Evolutionary conservation across 2,329 filamentous ascomycete species (phyloP), one percentile per base, ranked within the genome.

Genomic region (Bipolaris zeicola): DNA sequence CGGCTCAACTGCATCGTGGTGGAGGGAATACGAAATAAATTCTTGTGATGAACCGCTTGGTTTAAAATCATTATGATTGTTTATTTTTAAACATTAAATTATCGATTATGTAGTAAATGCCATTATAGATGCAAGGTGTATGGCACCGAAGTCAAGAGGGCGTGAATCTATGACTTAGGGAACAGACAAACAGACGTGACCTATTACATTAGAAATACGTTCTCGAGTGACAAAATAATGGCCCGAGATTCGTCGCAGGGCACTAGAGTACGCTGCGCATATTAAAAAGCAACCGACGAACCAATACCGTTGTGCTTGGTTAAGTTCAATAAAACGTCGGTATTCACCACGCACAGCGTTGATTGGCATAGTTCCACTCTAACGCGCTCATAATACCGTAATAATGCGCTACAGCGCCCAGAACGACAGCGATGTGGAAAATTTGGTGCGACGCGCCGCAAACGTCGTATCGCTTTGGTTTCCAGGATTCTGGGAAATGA

Each of bases 361-460:
- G 53, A 1, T 56, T 47, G 3, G 39, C 37, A 2, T 56, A 52
- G 6, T 56, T 56, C 53, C 53, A 56, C 18, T 56, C 49, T 26
- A 56, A 43, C 4, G 53, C 53, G 16, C 28, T 48, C 53, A 56
- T 43, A 1, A 56, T 11, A 10, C 53, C 53, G 14, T 56, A 37
- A 8, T 41, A 56, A 4, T 56, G 53, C 1, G 37, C 53, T 1
- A 56, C 6, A 3, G 91, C 93, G 0, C 94, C 94, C 56, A 92
- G 77, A 13, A 98, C 81, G 24, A 98, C 92, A 61, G 93, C 84
- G 37, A 96, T 79, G 78, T 98, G 94, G 75, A 98, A 98, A 62
- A 98, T 89, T 78, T 98, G 94, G 76, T 98, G 94, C 16, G 92
- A 96, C 11, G 53, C 49, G 72, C 94, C 93, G 84, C 90, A 90